Evolutionary conservation across 2,329 filamentous ascomycete species (phyloP).

Genomic region (Acrodontium crateriforme): DNA sequence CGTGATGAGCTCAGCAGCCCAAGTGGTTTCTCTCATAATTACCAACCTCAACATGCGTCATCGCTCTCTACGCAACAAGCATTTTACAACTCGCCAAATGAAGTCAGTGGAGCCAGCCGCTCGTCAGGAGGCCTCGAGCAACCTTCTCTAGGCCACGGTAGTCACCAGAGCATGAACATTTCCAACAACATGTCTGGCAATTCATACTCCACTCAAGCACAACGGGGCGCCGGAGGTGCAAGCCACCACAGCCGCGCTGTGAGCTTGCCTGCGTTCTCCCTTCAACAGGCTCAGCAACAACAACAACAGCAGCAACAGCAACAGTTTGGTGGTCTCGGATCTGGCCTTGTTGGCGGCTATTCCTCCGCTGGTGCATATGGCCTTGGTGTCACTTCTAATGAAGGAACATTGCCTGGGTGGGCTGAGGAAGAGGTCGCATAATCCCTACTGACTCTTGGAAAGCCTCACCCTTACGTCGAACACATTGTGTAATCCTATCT

Average conservation of each 20-base stretch:
- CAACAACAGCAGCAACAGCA: constrained; percentile 25
- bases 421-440: constrained; percentile 45
- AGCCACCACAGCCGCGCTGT: constrained; percentile 60
- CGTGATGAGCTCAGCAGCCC: constrained; percentile 15
- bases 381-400: constrained; percentile 44
- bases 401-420: constrained; percentile 46
- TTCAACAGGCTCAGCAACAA: constrained; percentile 30
- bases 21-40: constrained; percentile 30
- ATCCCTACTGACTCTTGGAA: neutral
- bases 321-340: constrained; percentile 45
- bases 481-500: too few relatives aligned
- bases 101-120: constrained; percentile 32
- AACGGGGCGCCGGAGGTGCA: neutral
- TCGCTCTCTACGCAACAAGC: constrained; percentile 50
- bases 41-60: constrained; percentile 29
- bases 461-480: neutral
- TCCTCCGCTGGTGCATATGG: constrained; percentile 42
- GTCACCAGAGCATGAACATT: constrained; percentile 37
- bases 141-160: constrained; percentile 38
- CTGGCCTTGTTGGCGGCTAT: constrained; percentile 44
- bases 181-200: constrained; percentile 29
- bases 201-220: constrained; percentile 2
- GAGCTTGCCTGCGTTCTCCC: constrained; percentile 63
- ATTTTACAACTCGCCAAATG: constrained; percentile 57
- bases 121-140: constrained; percentile 19